phyloP scores from a whole-genome alignment of 495 filamentous ascomycete species.

The Aspergillus cavernicola region DNA sequence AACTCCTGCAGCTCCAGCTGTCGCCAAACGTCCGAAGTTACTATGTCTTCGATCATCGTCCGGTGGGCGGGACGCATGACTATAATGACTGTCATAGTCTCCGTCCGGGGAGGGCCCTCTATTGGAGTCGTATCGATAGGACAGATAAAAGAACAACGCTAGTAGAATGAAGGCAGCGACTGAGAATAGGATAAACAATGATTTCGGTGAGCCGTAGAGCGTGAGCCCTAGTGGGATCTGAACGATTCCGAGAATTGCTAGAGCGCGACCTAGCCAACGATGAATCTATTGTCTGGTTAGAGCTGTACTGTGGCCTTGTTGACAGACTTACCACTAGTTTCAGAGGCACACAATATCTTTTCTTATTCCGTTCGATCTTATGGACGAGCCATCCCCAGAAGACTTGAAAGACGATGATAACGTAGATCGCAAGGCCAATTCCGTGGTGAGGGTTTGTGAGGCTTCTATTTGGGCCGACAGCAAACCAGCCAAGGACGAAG shows the following conservation, averaged over 20 bases:
- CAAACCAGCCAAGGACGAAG: conserved; percentile 74
- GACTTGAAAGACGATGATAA: conserved; percentile 74
- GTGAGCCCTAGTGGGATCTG: conserved; percentile 89
- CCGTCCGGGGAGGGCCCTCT: conserved; percentile 40
- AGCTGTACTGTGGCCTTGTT: neutral
- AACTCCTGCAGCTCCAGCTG: conserved; percentile 55
- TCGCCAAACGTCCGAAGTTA: conserved; percentile 37
- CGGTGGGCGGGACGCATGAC: conserved; percentile 45
- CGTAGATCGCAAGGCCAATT: conserved; percentile 87
- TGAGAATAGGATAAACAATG: conserved; percentile 79
- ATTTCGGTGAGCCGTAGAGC: conserved; percentile 84
- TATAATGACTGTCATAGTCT: conserved; percentile 50
- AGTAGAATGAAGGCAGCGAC: conserved; percentile 66
- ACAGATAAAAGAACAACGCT: conserved; percentile 67
- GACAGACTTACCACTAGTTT: conserved; percentile 60
- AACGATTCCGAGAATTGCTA: conserved; percentile 74
- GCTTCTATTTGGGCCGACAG: conserved; percentile 70
- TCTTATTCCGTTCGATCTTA: conserved; percentile 57
- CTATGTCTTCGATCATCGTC: conserved; percentile 33
- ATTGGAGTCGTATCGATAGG: conserved; percentile 56
- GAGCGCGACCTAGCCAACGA: conserved; percentile 76
- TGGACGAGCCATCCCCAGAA: conserved; percentile 73
- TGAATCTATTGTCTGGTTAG: conserved; percentile 52
- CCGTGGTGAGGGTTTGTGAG: conserved; percentile 94
- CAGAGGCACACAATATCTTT: conserved; percentile 55